Evolutionary conservation across 164 flowering plant species (phyloP).

Genomic region (Umbellularia californica): DNA sequence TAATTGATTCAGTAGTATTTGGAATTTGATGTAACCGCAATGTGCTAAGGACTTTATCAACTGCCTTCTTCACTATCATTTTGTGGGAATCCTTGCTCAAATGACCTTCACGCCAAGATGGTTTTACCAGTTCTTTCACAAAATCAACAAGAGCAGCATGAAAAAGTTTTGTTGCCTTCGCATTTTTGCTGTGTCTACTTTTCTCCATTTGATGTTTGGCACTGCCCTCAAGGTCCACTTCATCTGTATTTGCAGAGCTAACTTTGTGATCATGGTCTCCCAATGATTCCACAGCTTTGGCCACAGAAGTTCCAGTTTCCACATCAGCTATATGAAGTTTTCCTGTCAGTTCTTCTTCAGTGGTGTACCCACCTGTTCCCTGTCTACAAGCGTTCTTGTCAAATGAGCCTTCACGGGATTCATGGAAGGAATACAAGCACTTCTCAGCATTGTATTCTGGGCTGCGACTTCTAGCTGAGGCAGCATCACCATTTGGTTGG

Average conservation of each 20-base stretch:
- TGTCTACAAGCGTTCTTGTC: slow-evolving; percentile 21
- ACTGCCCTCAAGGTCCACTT: slow-evolving; percentile 14
- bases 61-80: slow-evolving; percentile 68
- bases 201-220: slow-evolving; percentile 21
- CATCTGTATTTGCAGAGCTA: slow-evolving; percentile 21
- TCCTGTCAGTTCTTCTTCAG: slow-evolving; percentile 27
- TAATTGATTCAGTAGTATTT: slow-evolving; percentile 39
- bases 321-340: slow-evolving; percentile 21
- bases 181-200: slow-evolving; percentile 33
- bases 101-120: slow-evolving; percentile 76
- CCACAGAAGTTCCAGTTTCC: slow-evolving; percentile 15
- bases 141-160: slow-evolving; percentile 67
- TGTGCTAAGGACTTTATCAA: slow-evolving; percentile 74
- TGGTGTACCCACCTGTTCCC: slow-evolving; percentile 12
- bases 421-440: slow-evolving; percentile 15
- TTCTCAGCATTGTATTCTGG: slow-evolving; percentile 23
- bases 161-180: slow-evolving; percentile 48
- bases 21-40: slow-evolving; percentile 65
- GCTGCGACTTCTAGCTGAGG: slow-evolving; percentile 8
- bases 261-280: slow-evolving; percentile 14
- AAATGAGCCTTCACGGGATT: slow-evolving; percentile 10
- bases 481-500: slow-evolving; percentile 25
- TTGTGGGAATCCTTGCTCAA: slow-evolving; percentile 84
- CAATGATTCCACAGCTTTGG: slow-evolving; percentile 25
- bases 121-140: slow-evolving; percentile 76